phyloP scores from a whole-genome alignment of 768 basidiomycete genomes.

The Galerina sulciceps region DNA sequence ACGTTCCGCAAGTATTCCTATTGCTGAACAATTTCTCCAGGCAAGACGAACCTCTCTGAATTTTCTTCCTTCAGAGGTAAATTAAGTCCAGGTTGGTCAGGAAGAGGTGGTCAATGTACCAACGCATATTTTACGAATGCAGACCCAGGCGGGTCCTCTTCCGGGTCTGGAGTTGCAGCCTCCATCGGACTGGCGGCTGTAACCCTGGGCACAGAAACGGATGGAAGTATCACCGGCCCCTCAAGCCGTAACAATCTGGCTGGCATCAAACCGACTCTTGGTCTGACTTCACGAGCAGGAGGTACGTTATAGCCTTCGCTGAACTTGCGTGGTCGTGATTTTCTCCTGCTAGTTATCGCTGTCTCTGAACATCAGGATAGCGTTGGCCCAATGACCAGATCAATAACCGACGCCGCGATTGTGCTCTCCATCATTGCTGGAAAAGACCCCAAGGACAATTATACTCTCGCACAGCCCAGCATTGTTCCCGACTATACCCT shows the following conservation, averaged over 20 bases:
- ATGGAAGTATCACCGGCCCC: slow-evolving; percentile 62
- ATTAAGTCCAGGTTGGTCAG: slow-evolving; percentile 58
- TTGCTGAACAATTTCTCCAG: slow-evolving; percentile 22
- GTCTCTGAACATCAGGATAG: slow-evolving; percentile 61
- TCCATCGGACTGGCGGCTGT: slow-evolving; percentile 55
- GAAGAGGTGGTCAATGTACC: slow-evolving; percentile 54
- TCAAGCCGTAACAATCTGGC: slow-evolving; percentile 55
- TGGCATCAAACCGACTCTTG: slow-evolving; percentile 65
- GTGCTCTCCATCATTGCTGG: slow-evolving; percentile 60
- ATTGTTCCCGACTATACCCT: slow-evolving; percentile 57
- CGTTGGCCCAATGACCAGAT: slow-evolving; percentile 58
- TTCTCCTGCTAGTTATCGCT: slow-evolving; percentile 46
- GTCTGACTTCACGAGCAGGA: slow-evolving; percentile 61
- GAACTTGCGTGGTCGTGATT: neutral
- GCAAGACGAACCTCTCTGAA: slow-evolving; percentile 61
- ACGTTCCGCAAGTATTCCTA: neutral
- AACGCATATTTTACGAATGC: slow-evolving; percentile 53
- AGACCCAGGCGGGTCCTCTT: slow-evolving; percentile 62
- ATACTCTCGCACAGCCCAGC: slow-evolving; percentile 53
- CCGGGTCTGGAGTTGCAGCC: slow-evolving; percentile 59
- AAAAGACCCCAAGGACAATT: slow-evolving; percentile 56
- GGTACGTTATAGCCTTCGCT: slow-evolving; percentile 33
- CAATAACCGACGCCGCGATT: slow-evolving; percentile 55
- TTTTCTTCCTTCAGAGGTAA: slow-evolving; percentile 52
- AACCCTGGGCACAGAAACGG: slow-evolving; percentile 52